phyloP scores from a whole-genome alignment of 257 asterid genomes.

The Salvia splendens region DNA sequence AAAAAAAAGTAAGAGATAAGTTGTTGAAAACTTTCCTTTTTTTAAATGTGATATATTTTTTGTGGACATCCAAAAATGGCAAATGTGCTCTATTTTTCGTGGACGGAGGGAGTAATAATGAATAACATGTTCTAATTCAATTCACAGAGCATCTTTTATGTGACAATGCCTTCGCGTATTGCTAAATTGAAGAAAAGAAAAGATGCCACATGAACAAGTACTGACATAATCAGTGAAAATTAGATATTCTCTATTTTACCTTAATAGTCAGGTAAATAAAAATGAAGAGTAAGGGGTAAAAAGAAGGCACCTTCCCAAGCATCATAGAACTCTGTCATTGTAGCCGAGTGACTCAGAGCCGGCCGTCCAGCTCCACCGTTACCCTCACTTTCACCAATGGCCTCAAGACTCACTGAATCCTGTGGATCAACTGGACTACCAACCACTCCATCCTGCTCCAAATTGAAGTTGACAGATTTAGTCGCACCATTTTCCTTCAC shows the following conservation, averaged over 20 bases:
- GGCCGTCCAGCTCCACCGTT: slow-evolving; percentile 47
- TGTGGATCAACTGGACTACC: slow-evolving; percentile 66
- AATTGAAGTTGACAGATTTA: slow-evolving; percentile 41
- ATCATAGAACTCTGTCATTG: slow-evolving; percentile 80
- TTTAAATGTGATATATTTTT: too few species aligned
- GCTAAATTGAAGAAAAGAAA: slow-evolving; percentile 21
- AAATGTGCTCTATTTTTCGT: too few species aligned
- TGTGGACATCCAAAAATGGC: too few species aligned
- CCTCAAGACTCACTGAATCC: slow-evolving; percentile 59
- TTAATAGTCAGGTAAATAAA: not conserved
- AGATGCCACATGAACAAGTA: slow-evolving; percentile 2
- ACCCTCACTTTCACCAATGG: slow-evolving; percentile 61
- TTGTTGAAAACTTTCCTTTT: too few species aligned
- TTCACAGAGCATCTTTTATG: slow-evolving; percentile 5
- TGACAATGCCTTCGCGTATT: slow-evolving; percentile 1
- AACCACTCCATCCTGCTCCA: slow-evolving; percentile 48
- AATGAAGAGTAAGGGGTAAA: slow-evolving; percentile 15
- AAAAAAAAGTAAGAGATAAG: too few species aligned
- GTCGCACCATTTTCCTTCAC: slow-evolving; percentile 39
- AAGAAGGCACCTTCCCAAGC: slow-evolving; percentile 92
- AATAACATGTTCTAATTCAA: not conserved
- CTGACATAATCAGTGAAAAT: not conserved
- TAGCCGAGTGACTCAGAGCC: slow-evolving; percentile 45
- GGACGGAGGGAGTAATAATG: too few species aligned
- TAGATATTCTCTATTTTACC: not conserved